phyloP scores from a whole-genome alignment of 768 basidiomycete species.

The Lactarius pseudohatsudake region DNA sequence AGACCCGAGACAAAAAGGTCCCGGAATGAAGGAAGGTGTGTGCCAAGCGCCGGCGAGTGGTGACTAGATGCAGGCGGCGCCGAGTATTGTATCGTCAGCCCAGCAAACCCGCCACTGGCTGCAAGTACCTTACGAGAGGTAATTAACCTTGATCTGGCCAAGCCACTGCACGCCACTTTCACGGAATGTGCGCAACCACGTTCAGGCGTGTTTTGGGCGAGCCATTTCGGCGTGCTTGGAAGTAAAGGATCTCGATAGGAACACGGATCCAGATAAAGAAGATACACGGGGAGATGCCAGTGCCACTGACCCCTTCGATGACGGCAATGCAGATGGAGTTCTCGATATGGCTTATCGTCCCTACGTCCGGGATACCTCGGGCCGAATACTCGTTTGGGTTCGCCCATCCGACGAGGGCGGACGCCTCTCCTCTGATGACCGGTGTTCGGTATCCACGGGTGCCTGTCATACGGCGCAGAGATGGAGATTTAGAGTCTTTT shows the following conservation, averaged over 20 bases:
- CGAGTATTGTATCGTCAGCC: constrained; percentile 1
- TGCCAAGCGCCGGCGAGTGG: neutral
- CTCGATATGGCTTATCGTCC: constrained; percentile 25
- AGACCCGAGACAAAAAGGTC: constrained; percentile 4
- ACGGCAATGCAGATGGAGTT: constrained; percentile 13
- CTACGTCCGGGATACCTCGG: neutral
- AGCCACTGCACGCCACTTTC: constrained; percentile 16
- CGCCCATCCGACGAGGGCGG: neutral
- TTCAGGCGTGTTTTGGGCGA: constrained; percentile 18
- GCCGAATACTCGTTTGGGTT: constrained; percentile 5
- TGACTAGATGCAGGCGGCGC: neutral
- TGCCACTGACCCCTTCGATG: constrained; percentile 10
- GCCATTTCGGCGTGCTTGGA: constrained; percentile 19
- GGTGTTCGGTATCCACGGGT: neutral
- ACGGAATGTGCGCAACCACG: constrained; percentile 25
- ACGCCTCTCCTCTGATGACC: neutral
- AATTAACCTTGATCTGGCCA: constrained; percentile 9
- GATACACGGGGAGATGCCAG: constrained; percentile 9
- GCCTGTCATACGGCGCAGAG: neutral
- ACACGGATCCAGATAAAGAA: constrained; percentile 23
- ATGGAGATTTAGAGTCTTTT: neutral
- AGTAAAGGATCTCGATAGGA: constrained; percentile 18
- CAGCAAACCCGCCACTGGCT: constrained; percentile 1
- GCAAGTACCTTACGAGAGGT: neutral
- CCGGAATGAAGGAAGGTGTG: constrained; percentile 20